Base-by-base conservation (phyloP, 495 filamentous ascomycete genomes). In the Sabuloglossum arenarium region DNA sequence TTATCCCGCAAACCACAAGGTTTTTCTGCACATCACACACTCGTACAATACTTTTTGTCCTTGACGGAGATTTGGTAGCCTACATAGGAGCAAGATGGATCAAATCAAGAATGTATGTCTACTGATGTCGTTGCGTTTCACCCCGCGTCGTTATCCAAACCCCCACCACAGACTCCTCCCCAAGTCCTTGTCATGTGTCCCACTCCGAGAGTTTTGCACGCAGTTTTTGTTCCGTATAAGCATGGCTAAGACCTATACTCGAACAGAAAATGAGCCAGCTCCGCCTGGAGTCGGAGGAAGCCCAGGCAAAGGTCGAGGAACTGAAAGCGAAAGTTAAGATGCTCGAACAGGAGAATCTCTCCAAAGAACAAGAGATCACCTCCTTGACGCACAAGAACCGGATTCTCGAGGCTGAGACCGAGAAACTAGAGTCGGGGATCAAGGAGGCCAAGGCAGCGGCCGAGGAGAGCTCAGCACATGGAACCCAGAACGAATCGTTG, bases 331-430 rank as follows among this genome's bases (percentile, higher is more conserved):
- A 84, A 70, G 79, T 96, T 70, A 96, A 96, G 74, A 71, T 69
- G 23, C 77, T 98, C 58, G 88, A 98, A 72, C 85, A 95, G 68
- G 90, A 96, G 73, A 97, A 88, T 67, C 78, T 93, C 43, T 69
- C 81, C 57, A 97, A 98, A 75, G 91, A 97, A 71, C 90, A 98
- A 69, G 90, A 97, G 69, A 94, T 98, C 66, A 86, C 81, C 56
- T 98, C 91, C 28, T 82, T 98, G 57, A 76, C 79, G 64, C 89
- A 96, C 81, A 88, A 85, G 70, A 94, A 93, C 69, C 74, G 78
- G 56, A 74, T 93, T 42, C 80, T 95, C n/a, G 89, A 96, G 68
- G 60, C 67, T 54, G 87, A 95, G 65, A 81, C 93, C 62, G 93
- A 96, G 71, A 94, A 94, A 75, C 72, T 88, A 47, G 91, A 96